A percentile compares a stretch with the other conserved stretches of the same genome.
phyloP scores from a whole-genome alignment of 2,329 filamentous ascomycete species.

The Pseudogymnoascus sp. region DNA sequence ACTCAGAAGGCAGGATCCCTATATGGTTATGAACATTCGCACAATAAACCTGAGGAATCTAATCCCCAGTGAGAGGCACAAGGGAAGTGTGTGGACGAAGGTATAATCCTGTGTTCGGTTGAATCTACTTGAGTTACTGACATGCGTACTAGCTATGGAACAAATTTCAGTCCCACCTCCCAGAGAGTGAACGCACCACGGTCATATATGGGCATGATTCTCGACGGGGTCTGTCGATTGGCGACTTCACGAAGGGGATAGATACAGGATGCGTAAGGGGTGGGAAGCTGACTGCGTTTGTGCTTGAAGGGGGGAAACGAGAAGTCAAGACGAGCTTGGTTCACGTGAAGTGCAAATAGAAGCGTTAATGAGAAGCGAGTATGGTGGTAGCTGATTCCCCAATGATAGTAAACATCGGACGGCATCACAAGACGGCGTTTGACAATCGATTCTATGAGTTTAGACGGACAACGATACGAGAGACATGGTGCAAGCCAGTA shows the following conservation, averaged over 20 bases:
- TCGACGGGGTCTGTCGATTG: conserved; percentile 57
- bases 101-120: conserved; percentile 15
- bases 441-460: neutral
- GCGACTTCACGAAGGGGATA: conserved; percentile 71
- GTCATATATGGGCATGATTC: conserved; percentile 88
- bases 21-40: conserved; percentile 87
- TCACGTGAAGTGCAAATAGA: conserved; percentile 24
- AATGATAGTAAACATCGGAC: neutral
- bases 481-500: neutral
- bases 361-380: neutral
- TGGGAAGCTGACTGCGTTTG: conserved; percentile 65
- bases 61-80: conserved; percentile 22
- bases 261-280: conserved; percentile 79
- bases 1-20: conserved; percentile 65
- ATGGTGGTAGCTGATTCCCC: neutral
- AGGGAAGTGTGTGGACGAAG: conserved; percentile 26
- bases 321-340: conserved; percentile 24
- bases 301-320: conserved; percentile 54
- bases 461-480: neutral
- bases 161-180: conserved; percentile 36
- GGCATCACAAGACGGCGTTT: neutral
- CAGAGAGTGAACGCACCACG: conserved; percentile 42
- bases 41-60: conserved; percentile 35
- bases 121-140: conserved; percentile 14
- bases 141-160: conserved; percentile 44